Base-by-base conservation (phyloP, 208 protist genomes). In the Crithidia bombi region DNA sequence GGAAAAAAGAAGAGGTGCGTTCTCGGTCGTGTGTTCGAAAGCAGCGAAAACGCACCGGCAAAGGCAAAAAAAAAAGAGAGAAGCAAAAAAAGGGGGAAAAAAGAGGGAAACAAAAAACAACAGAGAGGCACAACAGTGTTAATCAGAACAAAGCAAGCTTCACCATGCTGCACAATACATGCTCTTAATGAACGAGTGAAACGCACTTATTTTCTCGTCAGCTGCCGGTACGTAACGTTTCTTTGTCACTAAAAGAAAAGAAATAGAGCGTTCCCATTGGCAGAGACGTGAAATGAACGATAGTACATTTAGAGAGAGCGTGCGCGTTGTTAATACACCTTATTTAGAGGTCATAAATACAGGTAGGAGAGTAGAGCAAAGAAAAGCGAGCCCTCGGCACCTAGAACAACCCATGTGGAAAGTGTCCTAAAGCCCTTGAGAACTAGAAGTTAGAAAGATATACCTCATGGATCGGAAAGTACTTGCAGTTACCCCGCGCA, bases 1-100 rank as follows among this genome's bases (percentile, higher is more conserved):
- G 12, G 66, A 46, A 49, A 59, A 78, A 73, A 26, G 15, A 33
- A n/a, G 59, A 46, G 51, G n/a, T 25, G 71, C 38, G 54, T 69
- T 51, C 35, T 61, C 55, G 47, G 33, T 30, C 47, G 33, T 47
- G 23, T 19, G 17, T 44, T 47, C 36, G 55, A 47, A 38, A 61
- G 43, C 44, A 17, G 55, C 55, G 55, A 28, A 33, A 47, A 36
- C 55, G 21, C 14, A 61, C 5, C 11, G 33, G 38, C 17, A 61
- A 61, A 47, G 2, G 21, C 14, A 61, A 6, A 61, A 47, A 30
- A 43, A 25, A 19, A 28, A 58, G 26, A 58, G 5, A 61, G 52
- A 49, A 66, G 64, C 33, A 51, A 28, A 39, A 38, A 59, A 67
- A 55, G 23, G 51, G 47, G 43, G n/a, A 57, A 49, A 50, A 26